phyloP scores from a whole-genome alignment of 2,329 filamentous ascomycete species.

The Penicillium sp. region DNA sequence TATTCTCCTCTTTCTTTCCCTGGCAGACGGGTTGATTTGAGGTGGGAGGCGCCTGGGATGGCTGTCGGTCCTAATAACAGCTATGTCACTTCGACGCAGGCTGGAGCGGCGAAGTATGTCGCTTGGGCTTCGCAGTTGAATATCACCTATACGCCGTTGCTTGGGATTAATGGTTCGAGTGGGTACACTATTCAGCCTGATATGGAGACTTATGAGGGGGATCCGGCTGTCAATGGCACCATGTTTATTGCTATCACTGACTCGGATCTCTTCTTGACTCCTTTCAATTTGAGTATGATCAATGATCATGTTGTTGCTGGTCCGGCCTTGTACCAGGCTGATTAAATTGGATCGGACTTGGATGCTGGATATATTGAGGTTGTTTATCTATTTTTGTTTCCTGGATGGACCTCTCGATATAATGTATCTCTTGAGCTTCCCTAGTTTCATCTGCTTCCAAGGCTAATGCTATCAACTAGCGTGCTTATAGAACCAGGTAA shows the following conservation, averaged over 20 bases:
- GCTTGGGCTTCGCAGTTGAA: slow-evolving; percentile 78
- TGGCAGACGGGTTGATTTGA: slow-evolving; percentile 68
- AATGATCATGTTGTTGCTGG: slow-evolving; percentile 74
- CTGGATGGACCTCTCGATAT: too few relatives aligned
- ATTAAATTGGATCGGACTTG: slow-evolving; percentile 49
- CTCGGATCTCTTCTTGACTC: slow-evolving; percentile 65
- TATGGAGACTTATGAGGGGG: slow-evolving; percentile 64
- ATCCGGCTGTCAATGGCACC: slow-evolving; percentile 72
- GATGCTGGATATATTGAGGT: neutral
- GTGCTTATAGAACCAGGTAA: neutral
- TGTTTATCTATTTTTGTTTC: too few relatives aligned
- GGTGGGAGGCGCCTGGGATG: slow-evolving; percentile 71
- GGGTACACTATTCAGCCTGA: slow-evolving; percentile 75
- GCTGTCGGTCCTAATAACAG: slow-evolving; percentile 77
- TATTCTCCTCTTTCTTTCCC: slow-evolving; percentile 71
- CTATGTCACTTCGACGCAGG: slow-evolving; percentile 66
- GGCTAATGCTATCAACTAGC: neutral
- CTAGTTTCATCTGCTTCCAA: neutral
- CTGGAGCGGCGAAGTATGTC: slow-evolving; percentile 64
- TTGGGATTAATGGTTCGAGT: slow-evolving; percentile 48
- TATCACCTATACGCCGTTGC: slow-evolving; percentile 66
- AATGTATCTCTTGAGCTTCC: too few relatives aligned
- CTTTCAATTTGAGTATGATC: slow-evolving; percentile 72
- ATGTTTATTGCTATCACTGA: slow-evolving; percentile 79
- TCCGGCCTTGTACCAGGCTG: slow-evolving; percentile 74